Evolutionary conservation across 108 stramenopile genomes (phyloP), one percentile per base, ranked within the genome.

Genomic region (Nitzschia palea): DNA sequence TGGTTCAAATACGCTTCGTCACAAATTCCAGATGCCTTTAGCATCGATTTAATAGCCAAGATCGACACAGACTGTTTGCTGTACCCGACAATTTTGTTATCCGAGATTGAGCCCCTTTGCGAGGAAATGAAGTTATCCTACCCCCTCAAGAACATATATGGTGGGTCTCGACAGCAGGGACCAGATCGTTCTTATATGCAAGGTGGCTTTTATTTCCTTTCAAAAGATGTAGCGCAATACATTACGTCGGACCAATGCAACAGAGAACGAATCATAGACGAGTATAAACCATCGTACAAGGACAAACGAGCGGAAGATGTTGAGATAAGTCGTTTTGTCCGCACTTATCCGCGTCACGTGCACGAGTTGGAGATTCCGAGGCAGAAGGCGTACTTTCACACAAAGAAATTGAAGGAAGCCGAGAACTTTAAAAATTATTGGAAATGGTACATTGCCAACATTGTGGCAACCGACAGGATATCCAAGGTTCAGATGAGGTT

Each of bases 21-120:
- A 27, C 15, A 50, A n/a, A 25, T 31, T 14, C 55, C 58, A 28
- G 36, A 76, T 23, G 28, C 58, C 8, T 3, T 34, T 3, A 48
- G 30, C 2, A 60, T 77, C 31, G 72, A 73, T 57, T 60, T 54
- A n/a, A 59, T 70, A 37, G 57, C 48, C 34, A 70, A 70, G 30
- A 34, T 58, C 10, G 68, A 70, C 35, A 27, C 58, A n/a, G 68
- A 70, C 26, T 54, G 48, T 35, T 20, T 70, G 35, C 10, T 70
- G 0, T 60, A 60, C 58, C 44, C 55, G 4, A 23, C 44, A 8
- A 0, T 34, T 29, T 28, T 76, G 0, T 1, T 56, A n/a, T 31
- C 55, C 2, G 27, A 27, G 5, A 3, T 44, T 36, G 45, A 76
- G n/a, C 71, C 18, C 17, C n/a, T 69, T 31, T 18, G 23, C n/a